Base-by-base conservation (phyloP, 108 stramenopile species). In the Pelagomonas calceolata region DNA sequence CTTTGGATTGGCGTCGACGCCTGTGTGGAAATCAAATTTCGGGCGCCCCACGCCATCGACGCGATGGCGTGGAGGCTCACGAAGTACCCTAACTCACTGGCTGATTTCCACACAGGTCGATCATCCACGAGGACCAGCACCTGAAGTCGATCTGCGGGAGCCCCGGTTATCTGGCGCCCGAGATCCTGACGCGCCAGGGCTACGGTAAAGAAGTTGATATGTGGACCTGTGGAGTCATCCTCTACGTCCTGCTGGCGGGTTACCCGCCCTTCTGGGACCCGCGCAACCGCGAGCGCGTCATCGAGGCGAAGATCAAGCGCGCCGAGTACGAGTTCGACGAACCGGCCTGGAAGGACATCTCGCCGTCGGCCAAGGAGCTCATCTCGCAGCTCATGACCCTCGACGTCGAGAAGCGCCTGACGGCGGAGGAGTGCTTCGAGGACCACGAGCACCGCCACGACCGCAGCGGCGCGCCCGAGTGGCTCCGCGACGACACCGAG, bases 1-100 rank as follows among this genome's bases (percentile, higher is more conserved):
- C 81, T 95, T 95, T 74, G 94, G 94, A 0, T 90, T 95, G 75
- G 92, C 94, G 0, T 9, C n/a, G n/a, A n/a, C n/a, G n/a, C n/a
- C n/a, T n/a, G n/a, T n/a, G n/a, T n/a, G n/a, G n/a, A n/a, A n/a
- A n/a, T n/a, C n/a, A n/a, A n/a, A n/a, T n/a, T n/a, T n/a, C n/a
- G n/a, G n/a, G n/a, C n/a, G n/a, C n/a, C n/a, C n/a, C n/a, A n/a
- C n/a, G n/a, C n/a, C n/a, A n/a, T n/a, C n/a, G n/a, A n/a, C n/a
- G n/a, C n/a, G n/a, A n/a, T n/a, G n/a, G n/a, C n/a, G n/a, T n/a
- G n/a, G n/a, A n/a, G n/a, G n/a, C n/a, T n/a, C n/a, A n/a, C n/a
- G n/a, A n/a, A n/a, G n/a, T n/a, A n/a, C n/a, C n/a, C n/a, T n/a
- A n/a, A n/a, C n/a, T n/a, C n/a, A n/a, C n/a, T n/a, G n/a, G n/a